A percentile compares a stretch with the other conserved stretches of the same genome.
phyloP scores from a whole-genome alignment of 805 yeast genomes.

The Yamadazyma sp. region DNA sequence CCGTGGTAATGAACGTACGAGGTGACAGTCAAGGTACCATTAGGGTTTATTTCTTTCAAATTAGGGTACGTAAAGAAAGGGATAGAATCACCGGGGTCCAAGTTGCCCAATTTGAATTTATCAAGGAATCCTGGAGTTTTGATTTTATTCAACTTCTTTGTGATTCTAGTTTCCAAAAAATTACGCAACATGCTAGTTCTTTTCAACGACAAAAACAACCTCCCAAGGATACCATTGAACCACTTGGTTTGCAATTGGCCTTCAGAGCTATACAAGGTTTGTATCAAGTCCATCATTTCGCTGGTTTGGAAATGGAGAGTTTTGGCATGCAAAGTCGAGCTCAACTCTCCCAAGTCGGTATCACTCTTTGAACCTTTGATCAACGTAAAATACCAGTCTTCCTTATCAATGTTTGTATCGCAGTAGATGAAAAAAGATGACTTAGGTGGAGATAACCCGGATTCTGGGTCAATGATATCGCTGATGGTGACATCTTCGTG shows the following conservation, averaged over 20 bases:
- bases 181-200: conserved; percentile 65
- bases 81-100: conserved; percentile 75
- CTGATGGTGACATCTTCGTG: conserved; percentile 22
- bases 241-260: conserved; percentile 83
- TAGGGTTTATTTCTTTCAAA: conserved; percentile 68
- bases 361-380: conserved; percentile 68
- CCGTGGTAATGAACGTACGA: conserved; percentile 72
- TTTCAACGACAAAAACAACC: conserved; percentile 76
- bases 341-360: conserved; percentile 18
- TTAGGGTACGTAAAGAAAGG: conserved; percentile 78
- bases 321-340: conserved; percentile 64
- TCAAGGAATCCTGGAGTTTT: conserved; percentile 87
- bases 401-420: conserved; percentile 79
- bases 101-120: conserved; percentile 69
- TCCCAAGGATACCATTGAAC: conserved; percentile 85
- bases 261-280: conserved; percentile 75
- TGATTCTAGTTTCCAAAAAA: conserved; percentile 56
- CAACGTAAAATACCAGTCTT: conserved; percentile 88
- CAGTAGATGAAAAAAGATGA: conserved; percentile 63
- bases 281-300: conserved; percentile 72
- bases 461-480: conserved; percentile 25
- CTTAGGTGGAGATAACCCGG: conserved; percentile 30
- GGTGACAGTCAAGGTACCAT: conserved; percentile 68
- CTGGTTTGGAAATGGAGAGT: conserved; percentile 70
- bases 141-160: conserved; percentile 72